These are phyloP conservation scores for Gloeopeniophorella convolvens DNA, from an alignment of 768 basidiomycete genomes.

Conservation along the genomic window DNA sequence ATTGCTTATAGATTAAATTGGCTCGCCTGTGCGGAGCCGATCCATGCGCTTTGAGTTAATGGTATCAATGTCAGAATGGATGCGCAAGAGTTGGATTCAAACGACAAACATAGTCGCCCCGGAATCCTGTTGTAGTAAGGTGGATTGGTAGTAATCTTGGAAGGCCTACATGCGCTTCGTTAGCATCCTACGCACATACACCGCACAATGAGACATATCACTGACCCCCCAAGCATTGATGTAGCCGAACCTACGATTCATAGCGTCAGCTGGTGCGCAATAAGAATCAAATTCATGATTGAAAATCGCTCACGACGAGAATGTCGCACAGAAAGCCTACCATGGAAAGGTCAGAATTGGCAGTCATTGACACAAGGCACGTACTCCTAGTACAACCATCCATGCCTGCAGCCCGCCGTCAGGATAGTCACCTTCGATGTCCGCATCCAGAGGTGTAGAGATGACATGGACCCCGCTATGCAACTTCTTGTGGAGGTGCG, in stretches of 20 bases:
- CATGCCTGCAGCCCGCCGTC: constrained; percentile 40
- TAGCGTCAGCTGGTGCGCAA: neutral
- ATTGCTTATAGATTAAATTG: neutral
- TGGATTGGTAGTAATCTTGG: constrained; percentile 62
- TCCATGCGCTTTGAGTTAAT: constrained; percentile 55
- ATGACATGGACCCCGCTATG: too few relatives aligned
- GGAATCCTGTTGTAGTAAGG: constrained; percentile 39
- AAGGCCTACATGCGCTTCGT: constrained; percentile 44
- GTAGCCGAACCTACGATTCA: constrained; percentile 47
- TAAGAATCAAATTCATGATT: neutral
- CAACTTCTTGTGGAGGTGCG: too few relatives aligned
- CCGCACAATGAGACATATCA: too few relatives aligned
- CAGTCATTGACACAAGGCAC: constrained; percentile 7
- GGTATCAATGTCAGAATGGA: neutral
- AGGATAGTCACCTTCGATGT: too few relatives aligned
- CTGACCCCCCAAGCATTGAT: constrained; percentile 71
- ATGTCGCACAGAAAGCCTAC: constrained; percentile 32
- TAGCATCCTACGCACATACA: neutral
- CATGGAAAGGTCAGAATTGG: neutral
- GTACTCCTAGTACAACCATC: constrained; percentile 35
- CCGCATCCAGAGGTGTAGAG: too few relatives aligned
- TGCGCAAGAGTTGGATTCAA: neutral
- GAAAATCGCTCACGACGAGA: constrained; percentile 34
- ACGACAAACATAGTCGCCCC: constrained; percentile 52
- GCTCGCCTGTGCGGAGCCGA: constrained; percentile 62